A percentile compares a stretch with the other conserved stretches of the same genome.
Evolutionary conservation across 306 rosid species (phyloP).

Genomic region (Cicer yamashitae): DNA sequence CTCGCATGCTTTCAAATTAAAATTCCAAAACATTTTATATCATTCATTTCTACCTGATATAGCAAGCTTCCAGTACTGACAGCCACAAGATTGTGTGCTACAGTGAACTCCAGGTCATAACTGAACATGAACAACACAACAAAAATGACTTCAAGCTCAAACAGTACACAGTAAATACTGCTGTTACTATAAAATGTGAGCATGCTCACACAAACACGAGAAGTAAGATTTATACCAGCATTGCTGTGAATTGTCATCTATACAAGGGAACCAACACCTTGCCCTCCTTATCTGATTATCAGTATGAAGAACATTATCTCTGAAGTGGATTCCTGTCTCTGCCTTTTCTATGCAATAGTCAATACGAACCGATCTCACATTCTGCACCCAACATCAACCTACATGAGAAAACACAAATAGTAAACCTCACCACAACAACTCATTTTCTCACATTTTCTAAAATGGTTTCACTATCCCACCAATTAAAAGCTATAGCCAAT

Average conservation of each 20-base stretch:
- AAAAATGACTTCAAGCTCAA: constrained; percentile 35
- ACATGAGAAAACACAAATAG: constrained; percentile 71
- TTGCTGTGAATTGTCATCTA: constrained; percentile 81
- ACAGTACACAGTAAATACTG: not conserved
- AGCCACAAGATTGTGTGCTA: constrained; percentile 83
- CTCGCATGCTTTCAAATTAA: constrained; percentile 28
- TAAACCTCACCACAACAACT: constrained; percentile 63
- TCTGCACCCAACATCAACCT: constrained; percentile 86
- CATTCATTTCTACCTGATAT: constrained; percentile 76
- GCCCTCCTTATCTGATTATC: constrained; percentile 93
- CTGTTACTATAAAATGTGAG: not conserved
- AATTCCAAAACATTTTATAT: constrained; percentile 16
- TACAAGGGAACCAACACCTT: constrained; percentile 97
- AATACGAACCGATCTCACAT: constrained; percentile 82
- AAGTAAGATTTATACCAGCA: constrained; percentile 74
- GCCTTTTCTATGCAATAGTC: constrained; percentile 92
- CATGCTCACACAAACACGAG: constrained; percentile 4
- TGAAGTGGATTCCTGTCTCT: constrained; percentile 76
- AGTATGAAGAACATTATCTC: constrained; percentile 68
- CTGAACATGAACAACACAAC: constrained; percentile 56
- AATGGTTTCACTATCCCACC: constrained; percentile 11
- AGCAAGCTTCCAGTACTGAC: constrained; percentile 88
- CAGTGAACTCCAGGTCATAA: constrained; percentile 96
- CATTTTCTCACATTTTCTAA: constrained; percentile 40
- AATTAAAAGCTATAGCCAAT: constrained; percentile 11